These are phyloP conservation scores for Cryptococcus sp. DNA, from an alignment of 1,284 basidiomycete genomes.

Conservation along the genomic window DNA sequence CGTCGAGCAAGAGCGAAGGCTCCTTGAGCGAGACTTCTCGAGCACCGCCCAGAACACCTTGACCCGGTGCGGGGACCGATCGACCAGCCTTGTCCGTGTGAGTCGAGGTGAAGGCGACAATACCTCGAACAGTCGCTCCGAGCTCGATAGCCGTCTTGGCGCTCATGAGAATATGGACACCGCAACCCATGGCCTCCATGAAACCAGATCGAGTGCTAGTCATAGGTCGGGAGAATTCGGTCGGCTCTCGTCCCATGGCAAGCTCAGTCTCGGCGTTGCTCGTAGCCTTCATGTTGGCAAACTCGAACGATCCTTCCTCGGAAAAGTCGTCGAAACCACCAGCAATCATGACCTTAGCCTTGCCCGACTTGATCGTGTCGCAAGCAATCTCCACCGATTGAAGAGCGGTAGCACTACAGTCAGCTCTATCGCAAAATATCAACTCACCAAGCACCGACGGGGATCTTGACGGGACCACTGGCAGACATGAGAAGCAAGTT, in stretches of 20 bases:
- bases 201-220: constrained; percentile 93
- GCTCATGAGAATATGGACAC: constrained; percentile 94
- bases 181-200: constrained; percentile 96
- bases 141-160: constrained; percentile 93
- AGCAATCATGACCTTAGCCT: constrained; percentile 98
- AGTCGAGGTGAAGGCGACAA: constrained; percentile 93
- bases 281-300: constrained; percentile 99
- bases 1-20: constrained; percentile 65
- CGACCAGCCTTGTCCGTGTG: constrained; percentile 95
- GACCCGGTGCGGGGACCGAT: constrained; percentile 87
- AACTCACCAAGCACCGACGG: constrained; percentile 89
- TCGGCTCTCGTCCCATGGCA: constrained; percentile 96
- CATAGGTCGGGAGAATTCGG: constrained; percentile 95
- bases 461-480: constrained; percentile 95
- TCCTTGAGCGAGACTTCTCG: constrained; percentile 67
- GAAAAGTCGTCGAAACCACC: constrained; percentile 98
- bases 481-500: constrained; percentile 91
- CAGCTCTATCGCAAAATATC: constrained; percentile 2
- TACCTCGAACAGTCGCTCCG: constrained; percentile 85
- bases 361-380: constrained; percentile 87
- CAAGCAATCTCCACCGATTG: constrained; percentile 98
- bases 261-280: constrained; percentile 95
- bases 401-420: constrained; percentile 77
- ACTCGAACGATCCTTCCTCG: constrained; percentile 95
- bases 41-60: constrained; percentile 79